Percentiles rank a stretch among this genome's conserved stretches.
Evolutionary conservation across 2,329 filamentous ascomycete genomes (phyloP).

Genomic region (Penicillium sp.): DNA sequence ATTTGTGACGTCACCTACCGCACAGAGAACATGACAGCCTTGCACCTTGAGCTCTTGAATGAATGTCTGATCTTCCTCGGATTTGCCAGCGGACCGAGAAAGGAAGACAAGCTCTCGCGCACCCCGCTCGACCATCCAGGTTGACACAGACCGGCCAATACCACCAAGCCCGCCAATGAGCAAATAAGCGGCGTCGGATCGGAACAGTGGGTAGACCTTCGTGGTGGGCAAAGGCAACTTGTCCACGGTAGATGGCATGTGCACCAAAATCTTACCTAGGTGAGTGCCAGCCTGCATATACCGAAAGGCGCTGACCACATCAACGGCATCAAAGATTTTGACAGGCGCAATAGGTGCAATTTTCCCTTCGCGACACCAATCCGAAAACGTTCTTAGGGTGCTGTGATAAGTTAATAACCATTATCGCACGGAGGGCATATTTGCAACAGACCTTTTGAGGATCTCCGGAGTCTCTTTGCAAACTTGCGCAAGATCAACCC

Average conservation of each 20-base stretch:
- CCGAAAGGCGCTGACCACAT: slow-evolving; percentile 14
- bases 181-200: slow-evolving; percentile 4
- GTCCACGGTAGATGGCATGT: slow-evolving; percentile 1
- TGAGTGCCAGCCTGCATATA: slow-evolving; percentile 20
- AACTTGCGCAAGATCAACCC: slow-evolving; percentile 13
- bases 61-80: slow-evolving; percentile 3
- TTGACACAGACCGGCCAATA: slow-evolving; percentile 8
- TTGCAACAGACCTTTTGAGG: background rate
- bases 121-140: slow-evolving; percentile 17
- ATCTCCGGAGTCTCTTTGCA: background rate
- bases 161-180: slow-evolving; percentile 17
- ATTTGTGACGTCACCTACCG: slow-evolving; percentile 1
- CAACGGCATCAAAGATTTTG: slow-evolving; percentile 2
- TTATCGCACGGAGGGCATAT: background rate
- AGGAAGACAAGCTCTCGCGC: slow-evolving; percentile 12
- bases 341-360: slow-evolving; percentile 8
- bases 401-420: background rate
- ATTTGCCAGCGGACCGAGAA: slow-evolving; percentile 6
- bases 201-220: background rate
- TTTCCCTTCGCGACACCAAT: slow-evolving; percentile 5
- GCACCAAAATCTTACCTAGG: slow-evolving; percentile 19
- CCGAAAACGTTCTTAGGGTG: slow-evolving; percentile 1
- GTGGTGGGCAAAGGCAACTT: background rate
- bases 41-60: slow-evolving; percentile 10
- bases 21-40: slow-evolving; percentile 2